Evolutionary conservation across 2,329 filamentous ascomycete genomes (phyloP).

Genomic region (Juglanconis sp.): DNA sequence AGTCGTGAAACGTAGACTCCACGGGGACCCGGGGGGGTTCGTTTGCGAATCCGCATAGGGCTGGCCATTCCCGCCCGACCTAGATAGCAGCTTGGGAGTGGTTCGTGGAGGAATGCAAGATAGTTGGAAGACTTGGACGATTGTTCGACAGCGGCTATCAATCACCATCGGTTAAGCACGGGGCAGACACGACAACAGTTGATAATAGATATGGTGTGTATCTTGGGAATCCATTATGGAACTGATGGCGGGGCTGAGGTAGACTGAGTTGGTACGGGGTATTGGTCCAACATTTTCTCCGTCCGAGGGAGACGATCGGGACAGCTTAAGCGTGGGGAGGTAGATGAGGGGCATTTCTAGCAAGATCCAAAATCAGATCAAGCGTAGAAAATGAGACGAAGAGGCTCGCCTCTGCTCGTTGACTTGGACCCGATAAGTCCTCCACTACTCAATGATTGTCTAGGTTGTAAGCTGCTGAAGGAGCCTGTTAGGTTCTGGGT

Average conservation of each 20-base stretch:
- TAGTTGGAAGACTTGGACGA: not conserved
- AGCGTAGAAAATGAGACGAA: slow-evolving; percentile 75
- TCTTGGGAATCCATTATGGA: not conserved
- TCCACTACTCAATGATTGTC: no score
- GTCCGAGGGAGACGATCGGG: not conserved
- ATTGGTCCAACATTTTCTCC: not conserved
- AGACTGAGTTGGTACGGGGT: slow-evolving; percentile 49
- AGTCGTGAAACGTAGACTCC: not conserved
- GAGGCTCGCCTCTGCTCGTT: not conserved
- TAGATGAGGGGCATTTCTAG: not conserved
- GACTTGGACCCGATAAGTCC: not conserved
- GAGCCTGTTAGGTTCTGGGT: no score
- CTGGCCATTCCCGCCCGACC: not conserved
- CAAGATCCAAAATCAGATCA: not conserved
- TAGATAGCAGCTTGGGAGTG: not conserved
- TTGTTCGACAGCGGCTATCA: not conserved
- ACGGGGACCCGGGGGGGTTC: not conserved
- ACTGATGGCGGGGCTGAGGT: slow-evolving; percentile 53
- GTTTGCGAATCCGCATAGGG: not conserved
- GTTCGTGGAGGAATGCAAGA: not conserved
- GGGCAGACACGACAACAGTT: not conserved
- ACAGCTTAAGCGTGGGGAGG: not conserved
- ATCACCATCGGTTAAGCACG: not conserved
- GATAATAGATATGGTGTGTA: not conserved
- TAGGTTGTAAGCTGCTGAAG: no score